Evolutionary conservation across 164 flowering plant species (phyloP).

Genomic region (Dillenia suffruticosa): DNA sequence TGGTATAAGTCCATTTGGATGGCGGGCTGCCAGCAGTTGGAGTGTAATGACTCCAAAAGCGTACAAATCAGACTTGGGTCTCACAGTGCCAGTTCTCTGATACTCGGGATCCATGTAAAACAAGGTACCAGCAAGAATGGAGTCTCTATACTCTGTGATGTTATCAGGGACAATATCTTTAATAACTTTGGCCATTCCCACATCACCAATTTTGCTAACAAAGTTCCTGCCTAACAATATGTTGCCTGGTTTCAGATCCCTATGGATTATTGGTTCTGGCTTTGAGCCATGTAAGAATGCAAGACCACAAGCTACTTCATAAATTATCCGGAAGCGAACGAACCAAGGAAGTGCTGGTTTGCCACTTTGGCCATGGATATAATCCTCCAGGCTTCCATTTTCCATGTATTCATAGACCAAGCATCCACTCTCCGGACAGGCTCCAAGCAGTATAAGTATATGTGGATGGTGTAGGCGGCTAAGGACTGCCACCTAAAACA

Average conservation of each 20-base stretch:
- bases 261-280: constrained; percentile 76
- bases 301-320: constrained; percentile 79
- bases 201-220: constrained; percentile 79
- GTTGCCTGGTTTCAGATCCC: constrained; percentile 86
- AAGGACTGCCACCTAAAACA: constrained; percentile 68
- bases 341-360: constrained; percentile 72
- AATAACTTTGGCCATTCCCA: constrained; percentile 72
- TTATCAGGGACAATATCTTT: constrained; percentile 64
- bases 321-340: constrained; percentile 56
- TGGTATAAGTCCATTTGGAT: constrained; percentile 46
- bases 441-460: constrained; percentile 71
- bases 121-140: constrained; percentile 71
- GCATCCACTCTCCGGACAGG: constrained; percentile 79
- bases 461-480: constrained; percentile 76
- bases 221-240: constrained; percentile 62
- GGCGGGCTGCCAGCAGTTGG: constrained; percentile 59
- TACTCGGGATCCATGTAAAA: constrained; percentile 92
- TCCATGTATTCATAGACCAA: constrained; percentile 81
- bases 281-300: constrained; percentile 70
- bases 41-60: constrained; percentile 72
- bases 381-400: constrained; percentile 77
- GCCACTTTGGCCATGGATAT: constrained; percentile 30
- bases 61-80: constrained; percentile 86
- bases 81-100: constrained; percentile 75
- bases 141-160: constrained; percentile 57